A percentile compares a stretch with the other conserved stretches of the same genome.
Evolutionary conservation across 2,329 filamentous ascomycete species (phyloP).

Genomic region (Davidsoniella australis): DNA sequence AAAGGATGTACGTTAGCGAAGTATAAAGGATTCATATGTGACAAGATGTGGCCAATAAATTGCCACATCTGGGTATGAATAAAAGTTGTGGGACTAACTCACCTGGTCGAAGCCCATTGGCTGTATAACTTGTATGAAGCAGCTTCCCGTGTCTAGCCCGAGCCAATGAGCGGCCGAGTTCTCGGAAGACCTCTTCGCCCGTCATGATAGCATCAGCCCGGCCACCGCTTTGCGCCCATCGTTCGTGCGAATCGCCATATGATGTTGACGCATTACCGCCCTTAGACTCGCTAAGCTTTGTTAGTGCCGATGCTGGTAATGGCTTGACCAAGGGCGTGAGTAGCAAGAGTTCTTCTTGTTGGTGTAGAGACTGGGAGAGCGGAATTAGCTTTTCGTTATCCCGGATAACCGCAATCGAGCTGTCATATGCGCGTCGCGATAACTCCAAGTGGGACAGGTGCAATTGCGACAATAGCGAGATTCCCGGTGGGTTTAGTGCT

Average conservation of each 20-base stretch:
- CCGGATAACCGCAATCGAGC: conserved; percentile 79
- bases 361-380: conserved; percentile 61
- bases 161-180: conserved; percentile 75
- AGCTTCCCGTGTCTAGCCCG: conserved; percentile 72
- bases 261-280: background rate
- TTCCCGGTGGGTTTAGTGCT: conserved; percentile 72
- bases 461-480: conserved; percentile 58
- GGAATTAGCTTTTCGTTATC: conserved; percentile 78
- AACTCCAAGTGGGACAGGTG: conserved; percentile 68
- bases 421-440: conserved; percentile 75
- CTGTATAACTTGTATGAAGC: conserved; percentile 86
- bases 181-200: conserved; percentile 81
- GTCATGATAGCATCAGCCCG: conserved; percentile 55
- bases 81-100: conserved; percentile 12
- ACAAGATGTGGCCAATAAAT: background rate
- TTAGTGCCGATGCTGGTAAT: conserved; percentile 73
- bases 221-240: conserved; percentile 6
- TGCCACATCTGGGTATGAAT: background rate
- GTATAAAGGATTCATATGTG: background rate
- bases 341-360: conserved; percentile 75
- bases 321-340: conserved; percentile 83
- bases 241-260: conserved; percentile 2
- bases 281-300: conserved; percentile 24
- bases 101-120: conserved; percentile 72
- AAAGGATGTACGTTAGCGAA: background rate